Evolutionary conservation across 2,329 filamentous ascomycete species (phyloP), one percentile per base, ranked within the genome.

Genomic region (Microcyclosporella mali): DNA sequence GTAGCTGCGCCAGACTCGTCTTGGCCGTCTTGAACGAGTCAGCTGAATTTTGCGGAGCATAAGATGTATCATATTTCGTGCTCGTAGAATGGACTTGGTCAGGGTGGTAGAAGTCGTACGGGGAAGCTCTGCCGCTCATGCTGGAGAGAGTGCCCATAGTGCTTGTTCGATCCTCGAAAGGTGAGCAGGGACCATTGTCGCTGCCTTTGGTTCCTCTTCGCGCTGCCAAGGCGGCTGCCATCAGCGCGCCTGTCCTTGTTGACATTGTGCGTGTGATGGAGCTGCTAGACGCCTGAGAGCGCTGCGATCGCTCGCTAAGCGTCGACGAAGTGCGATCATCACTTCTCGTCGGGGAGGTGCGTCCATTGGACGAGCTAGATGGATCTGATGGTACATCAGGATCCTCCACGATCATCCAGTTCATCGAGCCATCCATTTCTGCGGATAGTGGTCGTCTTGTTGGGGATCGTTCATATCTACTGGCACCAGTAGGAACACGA

Each of bases 321-420:
- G 71, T 74, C 1, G 76, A 79, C 2, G 68, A 68, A 2, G 76
- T 80, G 15, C 75, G 70, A 28, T 79, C 74, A 31, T 78, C 74
- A 25, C 66, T 71, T 47, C 73, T 75, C 2, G 71, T 67, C 1
- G 73, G 70, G 2, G 74, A 76, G 1, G 62, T 42, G 10, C 66
- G 64, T 3, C 71, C 66, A 10, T 37, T 48, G 16, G 49, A 53
- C 2, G 33, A 47, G 3, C 33, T 34, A 3, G 49, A 49, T 2
- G 50, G 41, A 18, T 50, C 38, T 16, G 43, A 36, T 1, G 49
- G 41, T 11, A 53, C 49, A 18, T 51, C 45, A 1, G 33, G 19
- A 8, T 37, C 42, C 19, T 50, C 49, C 7, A 60, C 51, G 3
- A 47, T 46, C 16, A 50, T 52, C 60, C 61, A 63, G 30, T 58